Evolutionary conservation across 495 filamentous ascomycete species (phyloP).

Genomic region (Trypethelium eluteriae): DNA sequence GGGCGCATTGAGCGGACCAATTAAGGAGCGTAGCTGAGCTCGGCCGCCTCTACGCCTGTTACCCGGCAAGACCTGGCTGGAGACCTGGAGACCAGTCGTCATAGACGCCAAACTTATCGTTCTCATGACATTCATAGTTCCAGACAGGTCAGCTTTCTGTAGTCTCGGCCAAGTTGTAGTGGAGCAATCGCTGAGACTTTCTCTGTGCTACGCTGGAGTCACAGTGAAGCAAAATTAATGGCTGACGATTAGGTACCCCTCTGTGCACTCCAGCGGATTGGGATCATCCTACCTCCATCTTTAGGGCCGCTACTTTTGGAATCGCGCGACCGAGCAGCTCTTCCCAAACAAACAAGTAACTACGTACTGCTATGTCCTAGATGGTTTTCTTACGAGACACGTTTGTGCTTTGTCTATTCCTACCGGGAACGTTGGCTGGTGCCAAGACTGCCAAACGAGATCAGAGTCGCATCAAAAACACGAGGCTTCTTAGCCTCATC

Average conservation of each 20-base stretch:
- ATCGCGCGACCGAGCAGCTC: background rate
- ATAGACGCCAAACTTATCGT: background rate
- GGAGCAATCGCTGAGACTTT: background rate
- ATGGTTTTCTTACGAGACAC: too few species aligned
- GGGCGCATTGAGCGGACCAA: background rate
- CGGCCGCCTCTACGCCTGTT: background rate
- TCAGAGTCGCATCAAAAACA: background rate
- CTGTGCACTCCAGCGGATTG: background rate
- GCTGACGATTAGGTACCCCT: background rate
- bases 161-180: background rate
- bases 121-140: background rate
- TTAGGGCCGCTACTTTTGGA: background rate
- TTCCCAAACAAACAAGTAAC: too few species aligned
- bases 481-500: too few species aligned
- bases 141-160: background rate
- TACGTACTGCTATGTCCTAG: too few species aligned
- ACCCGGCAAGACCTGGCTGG: background rate
- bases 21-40: background rate
- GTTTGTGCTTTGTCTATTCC: too few species aligned
- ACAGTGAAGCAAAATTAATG: background rate
- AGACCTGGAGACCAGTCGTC: background rate
- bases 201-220: too few species aligned
- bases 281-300: background rate
- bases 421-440: too few species aligned
- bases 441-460: background rate